phyloP scores from a whole-genome alignment of 352 stramenopile genomes.

The Phytophthora cryptogea region DNA sequence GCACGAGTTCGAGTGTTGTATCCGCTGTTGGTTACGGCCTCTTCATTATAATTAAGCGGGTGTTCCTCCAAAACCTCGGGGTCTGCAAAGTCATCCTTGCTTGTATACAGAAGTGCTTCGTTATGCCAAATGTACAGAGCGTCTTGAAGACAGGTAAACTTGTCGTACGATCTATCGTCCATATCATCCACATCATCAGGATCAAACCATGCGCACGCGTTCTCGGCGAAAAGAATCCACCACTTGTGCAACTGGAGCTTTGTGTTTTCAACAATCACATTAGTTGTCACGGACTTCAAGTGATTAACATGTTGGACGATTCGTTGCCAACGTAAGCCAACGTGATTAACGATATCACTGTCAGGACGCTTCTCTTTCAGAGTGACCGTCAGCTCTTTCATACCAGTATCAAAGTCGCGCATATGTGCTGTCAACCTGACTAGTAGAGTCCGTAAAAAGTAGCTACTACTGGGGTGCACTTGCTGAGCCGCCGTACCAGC shows the following conservation, averaged over 20 bases:
- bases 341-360: conserved; percentile 9
- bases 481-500: conserved; percentile 1
- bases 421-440: conserved; percentile 31
- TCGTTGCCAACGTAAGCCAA: conserved; percentile 19
- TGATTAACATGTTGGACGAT: conserved; percentile 56
- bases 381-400: conserved; percentile 26
- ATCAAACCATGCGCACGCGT: conserved; percentile 71
- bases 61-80: conserved; percentile 10
- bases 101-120: conserved; percentile 56
- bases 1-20: conserved; percentile 14
- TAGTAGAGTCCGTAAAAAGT: conserved; percentile 39
- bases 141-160: conserved; percentile 84
- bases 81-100: conserved; percentile 51
- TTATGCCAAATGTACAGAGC: conserved; percentile 78
- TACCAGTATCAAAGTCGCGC: conserved; percentile 27
- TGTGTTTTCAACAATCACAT: conserved; percentile 59
- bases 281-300: conserved; percentile 54
- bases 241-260: conserved; percentile 82
- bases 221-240: conserved; percentile 66
- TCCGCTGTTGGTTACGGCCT: not conserved
- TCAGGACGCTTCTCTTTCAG: conserved; percentile 27
- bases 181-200: conserved; percentile 46
- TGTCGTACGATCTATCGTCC: conserved; percentile 71
- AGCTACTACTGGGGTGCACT: conserved; percentile 20
- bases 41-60: conserved; percentile 10